These are phyloP conservation scores for Clarkia xantiana DNA, from an alignment of 345 rosid species.

Conservation along the genomic window DNA sequence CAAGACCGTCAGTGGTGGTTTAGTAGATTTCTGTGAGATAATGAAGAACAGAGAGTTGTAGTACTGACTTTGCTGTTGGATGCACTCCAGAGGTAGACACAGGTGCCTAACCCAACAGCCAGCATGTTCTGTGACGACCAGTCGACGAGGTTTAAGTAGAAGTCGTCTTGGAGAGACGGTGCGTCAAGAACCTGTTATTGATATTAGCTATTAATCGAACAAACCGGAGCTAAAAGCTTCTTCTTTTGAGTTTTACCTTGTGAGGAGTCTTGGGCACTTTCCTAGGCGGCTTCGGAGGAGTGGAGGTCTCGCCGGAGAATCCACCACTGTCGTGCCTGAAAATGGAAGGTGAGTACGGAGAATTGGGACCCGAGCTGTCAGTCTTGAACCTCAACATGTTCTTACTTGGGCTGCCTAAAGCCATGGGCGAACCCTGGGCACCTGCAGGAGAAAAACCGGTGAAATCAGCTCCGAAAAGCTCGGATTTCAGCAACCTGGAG, in stretches of 20 bases:
- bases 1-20: background rate
- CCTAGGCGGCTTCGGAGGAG: constrained; percentile 75
- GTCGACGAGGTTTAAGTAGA: constrained; percentile 88
- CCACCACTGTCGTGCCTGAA: constrained; percentile 56
- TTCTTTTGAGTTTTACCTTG: constrained; percentile 31
- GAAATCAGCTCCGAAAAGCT: constrained; percentile 92
- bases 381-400: constrained; percentile 87
- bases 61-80: constrained; percentile 79
- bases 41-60: background rate
- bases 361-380: constrained; percentile 57
- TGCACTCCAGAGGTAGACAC: constrained; percentile 96
- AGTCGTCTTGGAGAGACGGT: constrained; percentile 94
- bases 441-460: constrained; percentile 82
- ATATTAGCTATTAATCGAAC: background rate
- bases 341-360: constrained; percentile 77
- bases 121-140: constrained; percentile 98
- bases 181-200: constrained; percentile 81
- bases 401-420: constrained; percentile 34
- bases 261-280: constrained; percentile 97
- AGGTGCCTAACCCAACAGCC: constrained; percentile 90
- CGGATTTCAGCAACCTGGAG: constrained; percentile 56
- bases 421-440: constrained; percentile 43
- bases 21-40: background rate
- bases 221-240: background rate
- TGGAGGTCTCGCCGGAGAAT: constrained; percentile 44